phyloP scores from a whole-genome alignment of 2,329 filamentous ascomycete species.

The Botryotinia calthae region DNA sequence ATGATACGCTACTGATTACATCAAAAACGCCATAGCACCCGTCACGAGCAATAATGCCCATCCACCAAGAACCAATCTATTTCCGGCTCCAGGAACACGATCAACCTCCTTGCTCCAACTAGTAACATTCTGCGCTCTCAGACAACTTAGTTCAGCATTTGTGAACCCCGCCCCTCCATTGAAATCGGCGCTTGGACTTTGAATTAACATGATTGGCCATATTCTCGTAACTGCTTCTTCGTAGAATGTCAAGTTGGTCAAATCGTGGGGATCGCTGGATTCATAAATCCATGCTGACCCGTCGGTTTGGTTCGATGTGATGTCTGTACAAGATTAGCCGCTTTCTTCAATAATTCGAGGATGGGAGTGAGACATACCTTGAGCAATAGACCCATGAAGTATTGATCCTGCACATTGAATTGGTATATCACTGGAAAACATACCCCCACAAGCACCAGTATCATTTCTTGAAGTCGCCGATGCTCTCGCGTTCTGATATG shows the following conservation, averaged over 20 bases:
- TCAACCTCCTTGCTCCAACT: conserved; percentile 2
- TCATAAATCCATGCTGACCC: conserved; percentile 1
- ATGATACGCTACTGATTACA: not conserved
- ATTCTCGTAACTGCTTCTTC: conserved; percentile 1
- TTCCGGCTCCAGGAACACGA: not conserved
- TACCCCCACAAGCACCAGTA: not conserved
- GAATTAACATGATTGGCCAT: conserved; percentile 10
- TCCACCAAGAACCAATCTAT: not conserved
- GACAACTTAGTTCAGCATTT: not conserved
- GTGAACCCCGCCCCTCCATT: not conserved
- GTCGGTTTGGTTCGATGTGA: not conserved
- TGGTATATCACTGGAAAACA: not conserved
- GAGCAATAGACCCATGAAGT: not conserved
- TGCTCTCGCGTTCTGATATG: not conserved
- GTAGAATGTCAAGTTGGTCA: not conserved
- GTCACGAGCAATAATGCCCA: not conserved
- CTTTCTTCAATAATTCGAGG: not conserved
- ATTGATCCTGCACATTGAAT: not conserved
- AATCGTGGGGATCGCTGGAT: not conserved
- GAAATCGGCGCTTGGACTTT: not conserved
- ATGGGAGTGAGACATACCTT: not conserved
- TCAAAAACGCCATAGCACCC: not conserved
- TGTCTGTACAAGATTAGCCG: not conserved
- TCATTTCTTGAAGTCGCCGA: not conserved
- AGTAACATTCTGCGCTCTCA: not conserved